Evolutionary conservation across 257 asterid genomes (phyloP).

Genomic region (Fraxinus quadrangulata): DNA sequence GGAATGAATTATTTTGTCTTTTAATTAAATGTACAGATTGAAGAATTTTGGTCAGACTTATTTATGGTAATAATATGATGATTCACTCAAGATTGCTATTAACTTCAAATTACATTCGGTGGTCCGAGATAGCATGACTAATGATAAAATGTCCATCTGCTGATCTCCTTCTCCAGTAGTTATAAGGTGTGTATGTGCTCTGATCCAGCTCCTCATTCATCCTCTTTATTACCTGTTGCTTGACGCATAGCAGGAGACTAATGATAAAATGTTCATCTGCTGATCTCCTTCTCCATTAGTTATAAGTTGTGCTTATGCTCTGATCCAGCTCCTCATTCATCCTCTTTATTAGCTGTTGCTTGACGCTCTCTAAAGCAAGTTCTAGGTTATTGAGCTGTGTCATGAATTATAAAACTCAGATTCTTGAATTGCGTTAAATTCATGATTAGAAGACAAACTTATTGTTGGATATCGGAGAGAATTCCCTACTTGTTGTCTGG

Average conservation of each 20-base stretch:
- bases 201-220: constrained; percentile 35
- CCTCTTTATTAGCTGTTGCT: constrained; percentile 53
- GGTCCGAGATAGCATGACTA: constrained; percentile 1
- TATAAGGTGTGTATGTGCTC: constrained; percentile 16
- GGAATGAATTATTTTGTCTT: neutral
- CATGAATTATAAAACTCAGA: constrained; percentile 14
- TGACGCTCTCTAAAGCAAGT: constrained; percentile 54
- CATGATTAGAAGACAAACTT: neutral
- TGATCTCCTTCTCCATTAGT: neutral
- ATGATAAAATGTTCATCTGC: neutral
- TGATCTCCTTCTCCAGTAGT: neutral
- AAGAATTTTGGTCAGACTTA: neutral
- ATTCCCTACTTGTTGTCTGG: constrained; percentile 60
- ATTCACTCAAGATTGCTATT: neutral
- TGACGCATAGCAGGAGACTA: constrained; percentile 25
- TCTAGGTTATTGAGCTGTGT: constrained; percentile 63
- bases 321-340: constrained; percentile 35
- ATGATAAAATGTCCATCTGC: neutral
- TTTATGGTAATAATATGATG: neutral
- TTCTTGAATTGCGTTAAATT: neutral
- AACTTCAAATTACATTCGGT: constrained; percentile 2
- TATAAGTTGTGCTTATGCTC: constrained; percentile 15
- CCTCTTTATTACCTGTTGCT: constrained; percentile 52
- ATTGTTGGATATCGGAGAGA: neutral
- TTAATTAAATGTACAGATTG: neutral